Base-by-base conservation (phyloP, 192 early-diverging fungal genomes). In the Coemansia aciculifera region DNA sequence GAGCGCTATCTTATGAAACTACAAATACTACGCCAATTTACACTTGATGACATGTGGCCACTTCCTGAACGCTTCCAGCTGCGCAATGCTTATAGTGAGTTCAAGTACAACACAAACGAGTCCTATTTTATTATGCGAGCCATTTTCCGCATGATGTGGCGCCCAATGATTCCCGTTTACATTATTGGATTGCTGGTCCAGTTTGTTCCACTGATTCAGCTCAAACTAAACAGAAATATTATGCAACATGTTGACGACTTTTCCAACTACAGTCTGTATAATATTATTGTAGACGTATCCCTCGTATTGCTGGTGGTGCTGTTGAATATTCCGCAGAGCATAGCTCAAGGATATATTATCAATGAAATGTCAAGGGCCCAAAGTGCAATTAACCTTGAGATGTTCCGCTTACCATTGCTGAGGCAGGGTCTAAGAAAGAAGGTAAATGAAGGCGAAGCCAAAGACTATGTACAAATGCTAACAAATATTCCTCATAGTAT, bases 71-170 rank as follows among this genome's bases (percentile, higher is more conserved):
- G 42, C 12, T 24, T 42, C 17, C 31, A 51, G n/a, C 57, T 69
- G 13, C 10, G 43, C n/a, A 39, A 15, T 23, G 57, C 67, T 11
- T 44, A 52, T 29, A 37, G 43, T 3, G 62, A 65, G 5, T 66
- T 80, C 15, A 62, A 51, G 39, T 72, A 72, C 60, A 40, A 80
- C 46, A 42, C 59, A 44, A 64, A 69, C 37, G 73, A 80, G 51
- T 40, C 31, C 8, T 29, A 75, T 7, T 80, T 80, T 64, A 34
- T 80, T 13, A 3, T 80, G 10, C 73, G 69, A 1, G 78, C 78
- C 11, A 66, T 80, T 17, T 38, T 71, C 9, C 62, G 70, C 3
- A 54, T 62, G 66, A 64, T 65, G 13, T 80, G 78, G 78, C 69
- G 69, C 8, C 57, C 69, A 12, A 56, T 80, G 42, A 24, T 72